A percentile compares a stretch with the other conserved stretches of the same genome.
phyloP scores from a whole-genome alignment of 495 filamentous ascomycete species.

The Penicillium tannophilum region DNA sequence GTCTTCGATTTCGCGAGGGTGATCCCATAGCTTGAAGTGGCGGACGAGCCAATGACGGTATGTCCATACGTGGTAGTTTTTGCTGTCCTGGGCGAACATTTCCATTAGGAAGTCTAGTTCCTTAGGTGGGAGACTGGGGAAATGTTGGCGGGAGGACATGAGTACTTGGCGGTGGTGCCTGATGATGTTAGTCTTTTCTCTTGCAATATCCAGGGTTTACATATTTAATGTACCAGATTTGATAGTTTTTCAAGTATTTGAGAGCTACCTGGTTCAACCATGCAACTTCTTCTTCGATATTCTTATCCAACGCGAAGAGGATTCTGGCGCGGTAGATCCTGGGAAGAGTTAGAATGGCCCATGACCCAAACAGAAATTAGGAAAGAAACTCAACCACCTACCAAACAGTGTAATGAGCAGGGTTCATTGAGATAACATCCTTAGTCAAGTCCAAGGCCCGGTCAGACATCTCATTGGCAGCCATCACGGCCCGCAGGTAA shows the following conservation, averaged over 20 bases:
- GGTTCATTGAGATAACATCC: slow-evolving; percentile 87
- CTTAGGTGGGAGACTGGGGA: slow-evolving; percentile 55
- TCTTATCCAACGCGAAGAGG: slow-evolving; percentile 64
- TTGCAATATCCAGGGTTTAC: too few relatives aligned
- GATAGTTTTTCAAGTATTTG: slow-evolving; percentile 92
- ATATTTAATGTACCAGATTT: slow-evolving; percentile 92
- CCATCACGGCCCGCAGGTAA: slow-evolving; percentile 94
- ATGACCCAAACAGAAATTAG: too few relatives aligned
- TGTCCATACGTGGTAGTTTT: slow-evolving; percentile 99
- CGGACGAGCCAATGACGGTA: slow-evolving; percentile 92
- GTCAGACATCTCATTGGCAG: slow-evolving; percentile 76
- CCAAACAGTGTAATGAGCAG: slow-evolving; percentile 98
- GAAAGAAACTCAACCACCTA: slow-evolving; percentile 34
- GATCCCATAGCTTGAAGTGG: slow-evolving; percentile 74
- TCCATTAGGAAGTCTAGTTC: slow-evolving; percentile 75
- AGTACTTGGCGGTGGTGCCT: slow-evolving; percentile 91
- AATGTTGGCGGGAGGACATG: slow-evolving; percentile 58
- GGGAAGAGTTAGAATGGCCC: slow-evolving; percentile 12
- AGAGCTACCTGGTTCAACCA: slow-evolving; percentile 86
- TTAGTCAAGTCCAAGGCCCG: slow-evolving; percentile 82
- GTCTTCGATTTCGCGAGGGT: slow-evolving; percentile 64
- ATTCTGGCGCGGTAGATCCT: slow-evolving; percentile 86
- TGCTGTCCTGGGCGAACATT: slow-evolving; percentile 85
- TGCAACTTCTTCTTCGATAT: slow-evolving; percentile 70
- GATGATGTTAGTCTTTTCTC: slow-evolving; percentile 17